Percentiles rank a stretch among this genome's conserved stretches.
phyloP scores from a whole-genome alignment of 2,329 filamentous ascomycete genomes.

The Colletotrichum coccodes region DNA sequence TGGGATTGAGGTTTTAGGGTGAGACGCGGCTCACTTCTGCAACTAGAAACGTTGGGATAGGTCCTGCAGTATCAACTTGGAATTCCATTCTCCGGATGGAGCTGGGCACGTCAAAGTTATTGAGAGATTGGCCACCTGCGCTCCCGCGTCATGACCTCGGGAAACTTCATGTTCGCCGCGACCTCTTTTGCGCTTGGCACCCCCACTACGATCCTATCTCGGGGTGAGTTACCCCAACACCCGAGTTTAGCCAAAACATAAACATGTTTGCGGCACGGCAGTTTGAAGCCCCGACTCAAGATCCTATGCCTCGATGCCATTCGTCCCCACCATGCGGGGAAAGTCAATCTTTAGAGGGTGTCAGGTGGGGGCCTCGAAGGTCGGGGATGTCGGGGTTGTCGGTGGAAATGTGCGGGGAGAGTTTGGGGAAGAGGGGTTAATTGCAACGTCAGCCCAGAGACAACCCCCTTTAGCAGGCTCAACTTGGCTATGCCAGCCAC shows the following conservation, averaged over 20 bases:
- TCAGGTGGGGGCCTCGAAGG: not conserved
- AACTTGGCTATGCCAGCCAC: slow-evolving; percentile 10
- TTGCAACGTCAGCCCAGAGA: slow-evolving; percentile 6
- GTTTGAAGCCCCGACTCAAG: not conserved
- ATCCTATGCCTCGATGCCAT: not conserved
- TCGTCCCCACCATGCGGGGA: slow-evolving; percentile 15
- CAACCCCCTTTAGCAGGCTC: not conserved
- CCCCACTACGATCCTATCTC: slow-evolving; percentile 4
- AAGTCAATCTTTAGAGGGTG: not conserved
- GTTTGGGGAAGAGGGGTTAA: slow-evolving; percentile 12
- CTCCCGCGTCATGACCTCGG: slow-evolving; percentile 3
- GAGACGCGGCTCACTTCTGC: not conserved
- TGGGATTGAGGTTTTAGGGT: not conserved
- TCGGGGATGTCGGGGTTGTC: slow-evolving; percentile 11
- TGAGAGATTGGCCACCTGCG: not conserved
- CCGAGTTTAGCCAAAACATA: slow-evolving; percentile 16
- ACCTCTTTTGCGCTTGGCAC: not conserved
- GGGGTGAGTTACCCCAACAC: slow-evolving; percentile 5
- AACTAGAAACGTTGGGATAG: not conserved
- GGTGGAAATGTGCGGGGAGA: slow-evolving; percentile 16
- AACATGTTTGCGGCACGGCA: not conserved
- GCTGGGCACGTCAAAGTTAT: not conserved
- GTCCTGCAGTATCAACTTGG: not conserved
- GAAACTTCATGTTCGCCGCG: not conserved
- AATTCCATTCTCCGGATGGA: not conserved